These are phyloP conservation scores for Lathyrus oleraceus DNA, from an alignment of 306 rosid genomes.

Conservation along the genomic window DNA sequence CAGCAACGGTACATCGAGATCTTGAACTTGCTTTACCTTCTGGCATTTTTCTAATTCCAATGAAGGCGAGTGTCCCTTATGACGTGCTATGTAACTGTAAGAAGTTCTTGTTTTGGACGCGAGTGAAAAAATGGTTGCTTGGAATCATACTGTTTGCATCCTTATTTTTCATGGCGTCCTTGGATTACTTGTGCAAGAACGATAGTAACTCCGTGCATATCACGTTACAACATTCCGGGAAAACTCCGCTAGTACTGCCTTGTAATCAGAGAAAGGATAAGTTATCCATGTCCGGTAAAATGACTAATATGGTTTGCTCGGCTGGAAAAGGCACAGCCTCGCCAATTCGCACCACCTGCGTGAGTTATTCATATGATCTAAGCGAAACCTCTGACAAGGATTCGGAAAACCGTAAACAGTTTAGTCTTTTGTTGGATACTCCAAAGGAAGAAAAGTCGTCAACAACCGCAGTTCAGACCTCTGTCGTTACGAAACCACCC, in stretches of 20 bases:
- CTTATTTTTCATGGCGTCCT: slow-evolving; percentile 44
- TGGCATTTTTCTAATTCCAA: slow-evolving; percentile 80
- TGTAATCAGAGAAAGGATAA: slow-evolving; percentile 42
- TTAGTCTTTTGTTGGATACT: slow-evolving; percentile 29
- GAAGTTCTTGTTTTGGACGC: slow-evolving; percentile 66
- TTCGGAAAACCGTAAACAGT: slow-evolving; percentile 35
- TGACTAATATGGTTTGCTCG: slow-evolving; percentile 40
- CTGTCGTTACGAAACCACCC: slow-evolving; percentile 44
- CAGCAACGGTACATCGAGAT: slow-evolving; percentile 64
- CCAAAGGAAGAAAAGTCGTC: slow-evolving; percentile 42
- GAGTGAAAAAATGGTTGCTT: slow-evolving; percentile 55
- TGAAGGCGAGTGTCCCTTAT: slow-evolving; percentile 71
- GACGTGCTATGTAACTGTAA: slow-evolving; percentile 63
- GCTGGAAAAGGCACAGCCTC: slow-evolving; percentile 38
- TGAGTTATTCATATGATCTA: slow-evolving; percentile 39
- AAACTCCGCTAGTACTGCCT: slow-evolving; percentile 37
- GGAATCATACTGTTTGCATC: slow-evolving; percentile 48
- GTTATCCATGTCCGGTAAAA: slow-evolving; percentile 49
- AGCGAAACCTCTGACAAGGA: slow-evolving; percentile 32
- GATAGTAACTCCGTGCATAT: slow-evolving; percentile 40
- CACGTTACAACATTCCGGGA: slow-evolving; percentile 36
- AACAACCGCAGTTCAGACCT: slow-evolving; percentile 38
- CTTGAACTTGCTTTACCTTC: slow-evolving; percentile 79
- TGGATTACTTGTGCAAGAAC: slow-evolving; percentile 48
- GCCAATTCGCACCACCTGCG: slow-evolving; percentile 31